phyloP scores from a whole-genome alignment of 805 yeast genomes.

The Candida chauliodis region DNA sequence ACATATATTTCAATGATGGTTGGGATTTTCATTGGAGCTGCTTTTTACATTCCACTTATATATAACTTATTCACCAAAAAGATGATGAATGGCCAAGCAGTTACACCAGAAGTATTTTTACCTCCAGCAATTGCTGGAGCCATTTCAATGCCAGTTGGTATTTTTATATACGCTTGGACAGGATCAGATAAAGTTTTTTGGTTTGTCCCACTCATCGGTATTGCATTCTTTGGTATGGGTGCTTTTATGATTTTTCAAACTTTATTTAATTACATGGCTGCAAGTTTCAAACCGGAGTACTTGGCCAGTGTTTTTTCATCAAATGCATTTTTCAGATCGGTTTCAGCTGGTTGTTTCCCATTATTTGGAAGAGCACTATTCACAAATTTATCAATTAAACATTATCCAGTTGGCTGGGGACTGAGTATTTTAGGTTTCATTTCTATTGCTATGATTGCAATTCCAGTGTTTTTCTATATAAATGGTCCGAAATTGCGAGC shows the following conservation, averaged over 20 bases:
- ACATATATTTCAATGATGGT: conserved; percentile 46
- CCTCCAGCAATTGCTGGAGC: conserved; percentile 33
- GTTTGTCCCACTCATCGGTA: conserved; percentile 47
- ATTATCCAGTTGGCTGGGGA: conserved; percentile 61
- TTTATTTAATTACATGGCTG: conserved; percentile 46
- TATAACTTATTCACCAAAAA: conserved; percentile 20
- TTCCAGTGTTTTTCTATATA: conserved; percentile 44
- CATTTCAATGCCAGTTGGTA: conserved; percentile 37
- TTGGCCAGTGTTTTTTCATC: conserved; percentile 53
- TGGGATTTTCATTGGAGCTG: conserved; percentile 44
- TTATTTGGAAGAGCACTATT: conserved; percentile 62
- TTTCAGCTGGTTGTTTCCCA: conserved; percentile 53
- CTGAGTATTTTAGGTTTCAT: conserved; percentile 44
- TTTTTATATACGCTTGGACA: conserved; percentile 51
- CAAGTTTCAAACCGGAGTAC: conserved; percentile 44
- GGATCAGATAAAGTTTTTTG: conserved; percentile 40
- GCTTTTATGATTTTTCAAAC: conserved; percentile 50
- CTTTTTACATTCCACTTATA: conserved; percentile 22
- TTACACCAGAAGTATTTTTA: conserved; percentile 38
- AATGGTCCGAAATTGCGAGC: conserved; percentile 44
- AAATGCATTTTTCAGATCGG: conserved; percentile 47
- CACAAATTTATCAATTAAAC: conserved; percentile 43
- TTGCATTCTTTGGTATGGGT: conserved; percentile 35
- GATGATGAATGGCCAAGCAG: conserved; percentile 12
- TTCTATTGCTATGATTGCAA: conserved; percentile 38